Conservation (phyloP, 495 filamentous ascomycete genomes). For the Podospora anserina region DNA sequence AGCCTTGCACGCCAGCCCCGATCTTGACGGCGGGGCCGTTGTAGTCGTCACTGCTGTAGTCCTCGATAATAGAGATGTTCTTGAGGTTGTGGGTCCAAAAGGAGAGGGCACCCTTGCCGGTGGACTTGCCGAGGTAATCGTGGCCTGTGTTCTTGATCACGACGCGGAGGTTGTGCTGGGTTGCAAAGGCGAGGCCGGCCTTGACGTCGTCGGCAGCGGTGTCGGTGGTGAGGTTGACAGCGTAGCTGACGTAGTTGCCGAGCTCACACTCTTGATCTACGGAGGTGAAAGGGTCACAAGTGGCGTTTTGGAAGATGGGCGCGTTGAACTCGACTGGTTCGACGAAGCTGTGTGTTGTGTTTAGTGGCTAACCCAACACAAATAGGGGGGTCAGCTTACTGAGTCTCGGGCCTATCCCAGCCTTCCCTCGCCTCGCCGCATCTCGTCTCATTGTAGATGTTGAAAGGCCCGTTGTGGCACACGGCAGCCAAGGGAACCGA, state of each 20-base stretch:
- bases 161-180: background rate
- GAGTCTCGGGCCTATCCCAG: background rate
- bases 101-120: background rate
- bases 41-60: background rate
- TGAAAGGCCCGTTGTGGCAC: background rate
- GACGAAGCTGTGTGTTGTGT: background rate
- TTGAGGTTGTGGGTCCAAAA: constrained; percentile 1
- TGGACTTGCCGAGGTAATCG: constrained; percentile 3
- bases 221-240: background rate
- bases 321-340: constrained; percentile 5
- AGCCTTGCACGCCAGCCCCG: background rate
- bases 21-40: background rate
- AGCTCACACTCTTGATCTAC: background rate
- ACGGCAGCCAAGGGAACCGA: background rate
- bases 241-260: constrained; percentile 5
- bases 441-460: background rate
- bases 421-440: background rate
- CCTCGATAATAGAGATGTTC: background rate
- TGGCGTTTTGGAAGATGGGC: background rate
- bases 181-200: background rate
- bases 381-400: background rate
- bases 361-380: background rate
- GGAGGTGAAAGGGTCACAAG: background rate
- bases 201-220: background rate
- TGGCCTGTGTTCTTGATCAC: background rate